These are phyloP conservation scores for Asterochloris erici DNA, from an alignment of 139 green algal genomes.

Conservation along the genomic window DNA sequence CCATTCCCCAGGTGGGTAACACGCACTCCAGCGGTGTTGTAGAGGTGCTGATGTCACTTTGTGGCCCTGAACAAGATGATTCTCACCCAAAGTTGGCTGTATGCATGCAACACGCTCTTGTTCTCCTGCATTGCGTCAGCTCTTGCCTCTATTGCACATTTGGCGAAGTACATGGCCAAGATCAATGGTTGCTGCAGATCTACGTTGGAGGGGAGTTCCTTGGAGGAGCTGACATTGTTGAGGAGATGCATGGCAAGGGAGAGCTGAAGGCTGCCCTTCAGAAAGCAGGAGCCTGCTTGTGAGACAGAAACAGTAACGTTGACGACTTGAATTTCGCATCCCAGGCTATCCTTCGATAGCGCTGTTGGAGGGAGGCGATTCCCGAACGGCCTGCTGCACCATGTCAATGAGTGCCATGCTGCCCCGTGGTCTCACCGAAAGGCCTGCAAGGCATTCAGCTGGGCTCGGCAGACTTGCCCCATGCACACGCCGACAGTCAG, in stretches of 20 bases:
- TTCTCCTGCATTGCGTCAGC: background rate
- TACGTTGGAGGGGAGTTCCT: constrained; percentile 91
- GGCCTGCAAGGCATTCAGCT: too few relatives aligned
- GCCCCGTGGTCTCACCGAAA: too few relatives aligned
- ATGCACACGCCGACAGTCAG: too few relatives aligned
- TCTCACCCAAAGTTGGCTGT: too few relatives aligned
- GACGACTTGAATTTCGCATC: too few relatives aligned
- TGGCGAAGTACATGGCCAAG: background rate
- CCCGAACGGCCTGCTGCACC: too few relatives aligned
- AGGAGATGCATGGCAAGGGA: constrained; percentile 72
- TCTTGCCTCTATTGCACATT: background rate
- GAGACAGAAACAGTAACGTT: too few relatives aligned
- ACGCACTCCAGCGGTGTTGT: background rate
- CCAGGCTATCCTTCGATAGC: too few relatives aligned
- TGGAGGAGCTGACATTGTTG: constrained; percentile 88
- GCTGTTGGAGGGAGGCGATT: too few relatives aligned
- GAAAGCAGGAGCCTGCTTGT: too few relatives aligned
- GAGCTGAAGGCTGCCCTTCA: constrained; percentile 43
- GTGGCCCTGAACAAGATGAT: background rate
- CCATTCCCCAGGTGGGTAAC: constrained; percentile 80
- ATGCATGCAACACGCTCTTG: background rate
- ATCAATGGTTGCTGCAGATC: constrained; percentile 48
- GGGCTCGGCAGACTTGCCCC: too few relatives aligned
- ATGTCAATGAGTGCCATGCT: too few relatives aligned
- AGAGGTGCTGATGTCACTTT: background rate